Conservation (phyloP, 192 early-diverging fungal genomes). For the Obelidium mucronatum region DNA sequence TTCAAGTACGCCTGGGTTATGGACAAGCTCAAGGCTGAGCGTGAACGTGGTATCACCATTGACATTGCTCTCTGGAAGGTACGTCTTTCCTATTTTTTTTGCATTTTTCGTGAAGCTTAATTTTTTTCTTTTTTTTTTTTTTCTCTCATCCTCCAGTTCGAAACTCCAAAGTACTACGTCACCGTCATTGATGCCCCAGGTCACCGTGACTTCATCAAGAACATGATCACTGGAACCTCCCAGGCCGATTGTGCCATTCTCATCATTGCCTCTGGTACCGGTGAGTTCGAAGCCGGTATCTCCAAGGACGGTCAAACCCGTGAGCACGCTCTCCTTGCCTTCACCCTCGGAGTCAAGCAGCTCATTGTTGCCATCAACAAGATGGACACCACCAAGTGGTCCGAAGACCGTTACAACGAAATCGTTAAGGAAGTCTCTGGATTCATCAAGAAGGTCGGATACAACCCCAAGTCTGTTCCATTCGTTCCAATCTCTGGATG, state of each 20-base stretch:
- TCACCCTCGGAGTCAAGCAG: conserved; percentile 98
- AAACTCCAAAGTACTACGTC: conserved; percentile 95
- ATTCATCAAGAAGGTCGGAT: conserved; percentile 98
- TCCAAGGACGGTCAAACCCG: conserved; percentile 99
- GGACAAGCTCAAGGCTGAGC: conserved; percentile 99
- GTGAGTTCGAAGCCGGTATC: conserved; percentile 97
- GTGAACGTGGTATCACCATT: conserved; percentile 99
- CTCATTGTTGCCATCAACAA: conserved; percentile 99
- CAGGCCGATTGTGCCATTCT: conserved; percentile 98
- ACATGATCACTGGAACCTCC: conserved; percentile 93
- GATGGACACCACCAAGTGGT: conserved; percentile 98
- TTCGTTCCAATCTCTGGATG: conserved; percentile 99
- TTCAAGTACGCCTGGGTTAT: conserved; percentile 99
- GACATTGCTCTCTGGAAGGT: conserved; percentile 95
- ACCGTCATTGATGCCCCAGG: conserved; percentile 99
- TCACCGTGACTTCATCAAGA: conserved; percentile 99
- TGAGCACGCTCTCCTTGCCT: conserved; percentile 98
- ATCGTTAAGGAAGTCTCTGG: conserved; percentile 94
- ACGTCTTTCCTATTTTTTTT: neutral
- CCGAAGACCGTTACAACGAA: conserved; percentile 93
- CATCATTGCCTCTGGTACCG: conserved; percentile 91
- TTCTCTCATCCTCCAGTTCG: conserved; percentile 51
- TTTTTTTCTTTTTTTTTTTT: conserved; percentile 11
- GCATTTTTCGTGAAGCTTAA: neutral
- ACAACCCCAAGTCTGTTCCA: conserved; percentile 90